Percentiles rank a stretch among this genome's conserved stretches.
Conservation (phyloP, 1,284 basidiomycete species). For the Spongiforma sp. region DNA sequence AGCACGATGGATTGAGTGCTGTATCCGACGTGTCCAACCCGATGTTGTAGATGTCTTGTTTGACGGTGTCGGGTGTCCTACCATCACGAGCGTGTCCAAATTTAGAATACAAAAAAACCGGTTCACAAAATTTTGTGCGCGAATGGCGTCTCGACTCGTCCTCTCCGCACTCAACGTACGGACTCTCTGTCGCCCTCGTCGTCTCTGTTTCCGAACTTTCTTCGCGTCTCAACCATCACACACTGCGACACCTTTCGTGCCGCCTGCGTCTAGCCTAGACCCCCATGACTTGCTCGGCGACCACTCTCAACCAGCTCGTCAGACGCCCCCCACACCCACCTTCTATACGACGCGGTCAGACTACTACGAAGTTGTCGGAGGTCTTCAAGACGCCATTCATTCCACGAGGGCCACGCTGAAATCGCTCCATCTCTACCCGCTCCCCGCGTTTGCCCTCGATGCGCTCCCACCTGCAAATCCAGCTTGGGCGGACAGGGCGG, state of each 20-base stretch:
- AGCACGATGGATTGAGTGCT: too few species aligned
- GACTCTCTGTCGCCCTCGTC: slow-evolving; percentile 4
- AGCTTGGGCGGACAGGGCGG: slow-evolving; percentile 71
- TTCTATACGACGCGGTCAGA: slow-evolving; percentile 89
- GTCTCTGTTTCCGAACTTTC: slow-evolving; percentile 9
- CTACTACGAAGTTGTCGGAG: slow-evolving; percentile 77
- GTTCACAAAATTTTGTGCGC: slow-evolving; percentile 11
- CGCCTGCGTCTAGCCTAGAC: slow-evolving; percentile 21
- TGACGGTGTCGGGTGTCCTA: too few species aligned
- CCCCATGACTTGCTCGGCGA: slow-evolving; percentile 10
- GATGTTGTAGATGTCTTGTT: too few species aligned
- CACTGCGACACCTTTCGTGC: slow-evolving; percentile 26
- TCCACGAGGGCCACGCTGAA: slow-evolving; percentile 66
- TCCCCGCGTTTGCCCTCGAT: slow-evolving; percentile 72
- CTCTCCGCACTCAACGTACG: slow-evolving; percentile 10
- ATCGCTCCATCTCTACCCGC: slow-evolving; percentile 73
- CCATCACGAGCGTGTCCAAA: too few species aligned
- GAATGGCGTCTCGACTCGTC: slow-evolving; percentile 15
- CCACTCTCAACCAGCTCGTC: slow-evolving; percentile 28
- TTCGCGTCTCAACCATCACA: slow-evolving; percentile 9
- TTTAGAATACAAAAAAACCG: too few species aligned
- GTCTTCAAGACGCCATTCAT: slow-evolving; percentile 70
- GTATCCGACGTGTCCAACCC: too few species aligned
- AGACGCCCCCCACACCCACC: slow-evolving; percentile 68
- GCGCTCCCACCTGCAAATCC: slow-evolving; percentile 62